A percentile compares a stretch with the other conserved stretches of the same genome.
These are phyloP conservation scores for Yamadazyma scolyti DNA, from an alignment of 805 yeast species.

Conservation along the genomic window DNA sequence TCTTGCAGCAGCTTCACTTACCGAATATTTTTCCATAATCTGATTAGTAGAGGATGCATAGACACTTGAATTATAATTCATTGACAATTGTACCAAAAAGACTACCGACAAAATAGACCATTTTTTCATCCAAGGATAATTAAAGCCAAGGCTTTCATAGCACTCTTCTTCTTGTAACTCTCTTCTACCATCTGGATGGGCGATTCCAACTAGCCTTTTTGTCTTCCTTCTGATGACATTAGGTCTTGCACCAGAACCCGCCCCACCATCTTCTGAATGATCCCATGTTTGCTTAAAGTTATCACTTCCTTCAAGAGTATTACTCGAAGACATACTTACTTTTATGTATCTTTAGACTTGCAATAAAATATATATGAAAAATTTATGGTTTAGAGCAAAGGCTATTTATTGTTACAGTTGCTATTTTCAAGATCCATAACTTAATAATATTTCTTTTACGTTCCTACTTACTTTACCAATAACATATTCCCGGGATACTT, in stretches of 20 bases:
- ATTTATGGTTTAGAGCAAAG: too few species aligned
- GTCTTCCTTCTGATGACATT: slow-evolving; percentile 5
- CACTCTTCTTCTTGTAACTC: slow-evolving; percentile 30
- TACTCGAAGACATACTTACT: too few species aligned
- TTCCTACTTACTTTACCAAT: too few species aligned
- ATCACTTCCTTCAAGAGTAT: too few species aligned
- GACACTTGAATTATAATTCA: slow-evolving; percentile 39
- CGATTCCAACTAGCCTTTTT: slow-evolving; percentile 13
- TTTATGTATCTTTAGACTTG: too few species aligned
- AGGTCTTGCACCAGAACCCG: slow-evolving; percentile 2
- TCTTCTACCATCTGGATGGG: slow-evolving; percentile 22
- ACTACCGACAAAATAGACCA: slow-evolving; percentile 34
- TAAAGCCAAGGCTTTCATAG: slow-evolving; percentile 31
- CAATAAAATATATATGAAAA: too few species aligned
- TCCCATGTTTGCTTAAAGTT: too few species aligned
- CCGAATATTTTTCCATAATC: slow-evolving; percentile 19
- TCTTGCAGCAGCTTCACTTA: slow-evolving; percentile 20
- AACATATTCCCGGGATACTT: too few species aligned
- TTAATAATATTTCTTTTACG: too few species aligned
- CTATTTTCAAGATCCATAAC: too few species aligned
- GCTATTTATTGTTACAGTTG: too few species aligned
- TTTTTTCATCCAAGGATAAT: slow-evolving; percentile 26
- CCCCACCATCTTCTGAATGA: too few species aligned
- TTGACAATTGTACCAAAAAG: slow-evolving; percentile 35
- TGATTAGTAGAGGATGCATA: slow-evolving; percentile 21